Percentiles rank a stretch among this genome's conserved stretches.
Evolutionary conservation across 176 grass and related monocot genomes (phyloP).

Genomic region (Themeda triandra): DNA sequence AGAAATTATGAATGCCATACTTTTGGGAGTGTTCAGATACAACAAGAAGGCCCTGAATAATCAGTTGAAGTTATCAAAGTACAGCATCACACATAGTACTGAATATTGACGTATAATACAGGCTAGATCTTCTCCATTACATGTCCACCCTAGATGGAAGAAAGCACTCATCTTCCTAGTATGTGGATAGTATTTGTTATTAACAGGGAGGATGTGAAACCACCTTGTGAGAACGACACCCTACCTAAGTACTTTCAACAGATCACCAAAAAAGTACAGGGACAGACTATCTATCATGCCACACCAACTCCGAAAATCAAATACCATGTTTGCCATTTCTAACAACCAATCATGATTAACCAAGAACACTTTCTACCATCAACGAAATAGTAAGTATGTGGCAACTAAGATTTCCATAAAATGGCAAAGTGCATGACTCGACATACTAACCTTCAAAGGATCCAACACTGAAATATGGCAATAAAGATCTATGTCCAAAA

Average conservation of each 20-base stretch:
- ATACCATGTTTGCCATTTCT: constrained; percentile 29
- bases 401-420: constrained; percentile 27
- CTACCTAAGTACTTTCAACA: constrained; percentile 46
- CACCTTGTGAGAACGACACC: constrained; percentile 33
- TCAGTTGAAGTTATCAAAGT: constrained; percentile 17
- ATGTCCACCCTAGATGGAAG: constrained; percentile 8
- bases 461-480: constrained; percentile 17
- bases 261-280: constrained; percentile 31
- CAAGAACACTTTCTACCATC: constrained; percentile 18
- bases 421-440: background rate
- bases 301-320: constrained; percentile 38
- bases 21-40: constrained; percentile 12
- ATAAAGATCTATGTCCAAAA: constrained; percentile 19
- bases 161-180: constrained; percentile 32
- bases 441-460: constrained; percentile 24
- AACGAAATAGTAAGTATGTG: constrained; percentile 10
- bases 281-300: constrained; percentile 39
- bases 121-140: constrained; percentile 7
- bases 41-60: background rate
- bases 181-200: constrained; percentile 14
- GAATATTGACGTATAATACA: background rate
- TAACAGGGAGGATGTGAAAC: constrained; percentile 23
- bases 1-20: constrained; percentile 13
- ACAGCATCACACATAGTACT: background rate
- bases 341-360: constrained; percentile 38